Evolutionary conservation across 2,329 filamentous ascomycete genomes (phyloP), one percentile per base, ranked within the genome.

Genomic region (Fusarium robinianum): DNA sequence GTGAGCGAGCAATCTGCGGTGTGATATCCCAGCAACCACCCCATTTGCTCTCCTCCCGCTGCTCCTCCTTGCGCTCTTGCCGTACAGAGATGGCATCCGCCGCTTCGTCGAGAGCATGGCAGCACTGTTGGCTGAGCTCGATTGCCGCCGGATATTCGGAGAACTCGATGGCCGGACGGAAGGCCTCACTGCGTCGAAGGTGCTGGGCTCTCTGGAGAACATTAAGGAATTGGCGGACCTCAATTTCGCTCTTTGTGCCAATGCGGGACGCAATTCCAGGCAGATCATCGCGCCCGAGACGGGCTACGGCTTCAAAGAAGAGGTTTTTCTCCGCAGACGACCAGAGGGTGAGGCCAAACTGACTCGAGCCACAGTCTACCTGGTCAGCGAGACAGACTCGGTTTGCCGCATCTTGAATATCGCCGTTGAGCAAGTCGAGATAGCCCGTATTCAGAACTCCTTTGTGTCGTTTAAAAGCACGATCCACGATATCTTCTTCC

Each of bases 291-390:
- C 72, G 77, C 0, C 89, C 89, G 3, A 86, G 74, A 1, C 79
- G 79, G 2, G 77, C 73, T 3, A 95, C 65, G 0, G 80, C 77
- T 10, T 78, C 72, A 63, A 89, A 95, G 45, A 96, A 79, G 0
- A 72, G 56, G 2, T 77, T 71, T 63, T 95, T 95, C 61, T 96
- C 91, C 1, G 70, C 57, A 0, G 77, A 49, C 1, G 79, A 83
- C 92, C 92, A 97, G 8, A 68, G 55, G 1, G 84, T 82, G 17
- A 81, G 74, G 15, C 90, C 90, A 36, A 90, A 70, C 58, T 90
- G 87, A 76, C 23, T 70, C 36, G 33, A 64, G 46, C 68, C 58
- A 43, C 76, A 61, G 11, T 67, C 47, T 3, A 61, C 58, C 10
- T 60, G 58, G 38, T 66, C 46, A 18, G 57, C 54, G 8, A 68